Percentiles rank a stretch among this genome's conserved stretches.
These are phyloP conservation scores for Serendipita sp. DNA, from an alignment of 768 basidiomycete genomes.

Conservation along the genomic window DNA sequence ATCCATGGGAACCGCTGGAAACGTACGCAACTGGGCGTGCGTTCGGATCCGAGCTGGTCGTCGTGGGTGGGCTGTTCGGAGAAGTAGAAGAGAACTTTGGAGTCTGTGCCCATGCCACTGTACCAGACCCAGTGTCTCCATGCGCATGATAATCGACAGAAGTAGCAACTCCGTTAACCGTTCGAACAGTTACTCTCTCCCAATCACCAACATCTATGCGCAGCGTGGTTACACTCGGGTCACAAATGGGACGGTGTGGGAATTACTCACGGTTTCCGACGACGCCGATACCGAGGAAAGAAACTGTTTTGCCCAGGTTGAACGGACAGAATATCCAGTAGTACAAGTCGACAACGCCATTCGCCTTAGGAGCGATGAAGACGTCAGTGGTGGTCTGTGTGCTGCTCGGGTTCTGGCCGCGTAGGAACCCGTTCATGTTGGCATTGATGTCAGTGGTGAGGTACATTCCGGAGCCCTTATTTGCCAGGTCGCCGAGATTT, in stretches of 20 bases:
- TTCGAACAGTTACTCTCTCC: constrained; percentile 7
- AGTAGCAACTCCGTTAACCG: constrained; percentile 6
- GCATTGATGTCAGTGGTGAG: constrained; percentile 1
- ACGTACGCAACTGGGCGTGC: constrained; percentile 7
- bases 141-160: constrained; percentile 8
- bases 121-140: constrained; percentile 6
- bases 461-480: constrained; percentile 3
- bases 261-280: constrained; percentile 4
- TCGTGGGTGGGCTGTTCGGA: background rate
- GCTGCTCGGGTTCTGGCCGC: constrained; percentile 4
- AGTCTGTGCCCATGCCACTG: constrained; percentile 5
- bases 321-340: constrained; percentile 8
- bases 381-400: background rate
- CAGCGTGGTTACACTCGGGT: background rate
- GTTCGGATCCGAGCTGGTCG: constrained; percentile 1
- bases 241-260: background rate
- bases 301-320: constrained; percentile 6
- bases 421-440: constrained; percentile 5
- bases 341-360: constrained; percentile 8
- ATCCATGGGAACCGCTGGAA: constrained; percentile 6
- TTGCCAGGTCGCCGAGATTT: background rate
- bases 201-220: constrained; percentile 5
- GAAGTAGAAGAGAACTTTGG: constrained; percentile 3
- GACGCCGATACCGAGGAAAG: background rate
- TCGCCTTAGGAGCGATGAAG: constrained; percentile 9